Base-by-base conservation (phyloP, 179 eudicot species). In the Amaranthus tricolor region DNA sequence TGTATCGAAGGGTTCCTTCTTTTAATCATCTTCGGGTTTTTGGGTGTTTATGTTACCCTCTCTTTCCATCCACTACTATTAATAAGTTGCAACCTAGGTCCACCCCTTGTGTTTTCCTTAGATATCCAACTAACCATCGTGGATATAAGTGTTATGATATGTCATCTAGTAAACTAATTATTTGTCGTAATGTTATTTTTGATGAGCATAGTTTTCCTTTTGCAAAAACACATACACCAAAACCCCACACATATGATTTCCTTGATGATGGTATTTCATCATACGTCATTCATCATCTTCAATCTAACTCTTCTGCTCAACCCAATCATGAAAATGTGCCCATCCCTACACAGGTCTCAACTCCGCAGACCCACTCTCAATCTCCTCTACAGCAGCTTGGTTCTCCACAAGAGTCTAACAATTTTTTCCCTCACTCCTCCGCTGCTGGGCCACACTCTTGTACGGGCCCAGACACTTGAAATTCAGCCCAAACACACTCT, bases 91-190 rank as follows among this genome's bases (percentile, higher is more conserved):
- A 10, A 9, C 49, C 62, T 0, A 2, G 20, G 1, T 70, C 53
- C 5, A 53, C 53, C 1, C 63, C 44, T 5, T 68, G 75, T 71
- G 75, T 71, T 13, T 71, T 71, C 9, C 52, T 58, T 3, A 65
- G 75, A 14, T 71, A 71, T 44, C 75, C 75, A 11, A 0, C 65
- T 21, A 59, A 57, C 17, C 65, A 50, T 52, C 48, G 51, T 15
- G 58, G 58, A 9, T 68, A 68, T 52, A 17, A 17, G 7, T 68
- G 72, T 71, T 44, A 19, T 71, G 67, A 72, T 5, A 3, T 62
- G 11, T 48, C 76, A 2, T 57, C 57, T 6, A 60, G 48, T 6
- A 61, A 72, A 61, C 59, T 61, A 7, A 59, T 10, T 13, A 72
- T 49, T 19, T 44, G 53, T 72, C 48, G 66, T 6, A 56, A 72